A percentile compares a stretch with the other conserved stretches of the same genome.
Evolutionary conservation across 257 asterid species (phyloP).

Genomic region (Solanum microdontum): DNA sequence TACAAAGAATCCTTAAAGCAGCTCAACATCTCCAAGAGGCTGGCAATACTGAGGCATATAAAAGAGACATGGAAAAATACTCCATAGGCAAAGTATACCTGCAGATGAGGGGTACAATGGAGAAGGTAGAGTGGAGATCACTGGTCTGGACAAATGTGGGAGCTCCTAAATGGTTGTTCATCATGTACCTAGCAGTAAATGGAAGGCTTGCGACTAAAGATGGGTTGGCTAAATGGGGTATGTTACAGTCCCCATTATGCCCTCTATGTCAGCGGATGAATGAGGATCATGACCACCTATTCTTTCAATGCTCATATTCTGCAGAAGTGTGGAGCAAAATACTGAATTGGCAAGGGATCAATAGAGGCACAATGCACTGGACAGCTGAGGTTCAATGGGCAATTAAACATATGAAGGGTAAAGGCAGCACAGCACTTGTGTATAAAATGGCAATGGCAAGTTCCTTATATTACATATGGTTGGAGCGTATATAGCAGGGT

Average conservation of each 20-base stretch:
- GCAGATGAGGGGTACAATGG: neutral
- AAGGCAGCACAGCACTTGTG: neutral
- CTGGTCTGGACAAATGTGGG: neutral
- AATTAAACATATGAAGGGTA: neutral
- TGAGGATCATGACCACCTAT: neutral
- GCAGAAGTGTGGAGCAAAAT: neutral
- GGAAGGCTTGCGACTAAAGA: neutral
- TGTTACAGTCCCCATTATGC: neutral
- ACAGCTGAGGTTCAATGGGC: neutral
- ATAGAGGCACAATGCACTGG: neutral
- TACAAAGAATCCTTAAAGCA: neutral
- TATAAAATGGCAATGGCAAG: no score
- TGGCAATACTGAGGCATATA: neutral
- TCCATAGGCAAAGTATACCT: neutral
- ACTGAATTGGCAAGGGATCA: neutral
- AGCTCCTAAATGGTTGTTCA: neutral
- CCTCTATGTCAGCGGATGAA: neutral
- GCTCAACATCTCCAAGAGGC: neutral
- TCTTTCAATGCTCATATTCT: neutral
- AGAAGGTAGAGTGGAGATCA: neutral
- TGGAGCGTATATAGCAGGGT: neutral
- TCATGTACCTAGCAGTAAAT: neutral
- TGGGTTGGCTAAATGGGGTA: neutral
- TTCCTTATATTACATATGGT: no score
- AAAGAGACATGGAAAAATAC: neutral